These are phyloP conservation scores for Rhytidhysteron rufulum DNA, from an alignment of 2,329 filamentous ascomycete genomes.

Conservation along the genomic window DNA sequence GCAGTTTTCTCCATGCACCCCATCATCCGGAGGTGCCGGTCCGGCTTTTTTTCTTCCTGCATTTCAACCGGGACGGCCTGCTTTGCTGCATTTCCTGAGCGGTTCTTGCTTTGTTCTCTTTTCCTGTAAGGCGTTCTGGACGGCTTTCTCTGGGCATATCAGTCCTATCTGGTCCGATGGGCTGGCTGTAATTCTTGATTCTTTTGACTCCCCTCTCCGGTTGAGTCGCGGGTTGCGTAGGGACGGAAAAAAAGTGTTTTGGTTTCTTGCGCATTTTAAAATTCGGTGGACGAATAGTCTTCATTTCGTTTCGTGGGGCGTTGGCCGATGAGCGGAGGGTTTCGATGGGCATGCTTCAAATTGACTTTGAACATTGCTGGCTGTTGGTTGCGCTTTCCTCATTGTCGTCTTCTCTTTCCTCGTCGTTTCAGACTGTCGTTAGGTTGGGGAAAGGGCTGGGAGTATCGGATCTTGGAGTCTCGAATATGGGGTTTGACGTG, in stretches of 20 bases:
- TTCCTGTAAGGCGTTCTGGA: background rate
- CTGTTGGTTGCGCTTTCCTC: background rate
- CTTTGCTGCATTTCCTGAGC: conserved; percentile 6
- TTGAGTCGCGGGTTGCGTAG: conserved; percentile 1
- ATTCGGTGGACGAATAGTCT: background rate
- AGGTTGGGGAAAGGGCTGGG: too few relatives aligned
- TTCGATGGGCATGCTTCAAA: background rate
- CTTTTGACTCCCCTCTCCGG: conserved; percentile 2
- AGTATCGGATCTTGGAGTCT: too few relatives aligned
- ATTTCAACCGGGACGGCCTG: conserved; percentile 3
- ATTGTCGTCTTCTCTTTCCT: too few relatives aligned
- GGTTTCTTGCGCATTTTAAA: background rate
- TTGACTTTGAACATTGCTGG: background rate
- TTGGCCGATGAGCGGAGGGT: background rate
- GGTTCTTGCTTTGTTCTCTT: conserved; percentile 5
- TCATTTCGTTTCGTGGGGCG: background rate
- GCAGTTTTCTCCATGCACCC: conserved; percentile 12
- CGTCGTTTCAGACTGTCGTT: background rate
- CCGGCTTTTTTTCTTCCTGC: conserved; percentile 9
- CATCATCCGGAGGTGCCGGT: conserved; percentile 4
- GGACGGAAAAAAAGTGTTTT: conserved; percentile 4
- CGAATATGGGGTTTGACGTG: too few relatives aligned
- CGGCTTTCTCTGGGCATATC: background rate
- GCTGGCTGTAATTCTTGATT: conserved; percentile 5
- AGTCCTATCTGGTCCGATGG: background rate